Evolutionary conservation across 129 eudicot species (phyloP).

Genomic region (Flaveria sonorensis): DNA sequence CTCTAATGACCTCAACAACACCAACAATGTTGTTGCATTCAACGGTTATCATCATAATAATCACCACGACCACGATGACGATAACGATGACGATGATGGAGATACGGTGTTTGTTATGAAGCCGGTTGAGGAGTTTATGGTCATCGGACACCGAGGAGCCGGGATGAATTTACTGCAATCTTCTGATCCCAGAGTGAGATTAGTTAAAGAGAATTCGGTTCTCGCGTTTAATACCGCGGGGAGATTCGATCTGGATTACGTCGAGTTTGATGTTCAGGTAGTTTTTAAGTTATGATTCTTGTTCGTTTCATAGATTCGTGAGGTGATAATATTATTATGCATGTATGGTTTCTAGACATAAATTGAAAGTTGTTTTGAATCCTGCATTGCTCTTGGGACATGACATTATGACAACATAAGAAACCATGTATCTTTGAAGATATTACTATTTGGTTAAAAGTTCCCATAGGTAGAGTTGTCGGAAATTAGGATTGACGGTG

Average conservation of each 20-base stretch:
- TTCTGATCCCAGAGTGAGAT: slow-evolving; percentile 52
- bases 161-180: slow-evolving; percentile 72
- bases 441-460: neutral
- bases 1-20: slow-evolving; percentile 17
- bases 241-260: slow-evolving; percentile 44
- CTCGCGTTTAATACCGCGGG: slow-evolving; percentile 59
- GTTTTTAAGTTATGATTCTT: neutral
- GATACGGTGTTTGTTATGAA: neutral
- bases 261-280: slow-evolving; percentile 84
- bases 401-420: too few species aligned
- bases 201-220: slow-evolving; percentile 52
- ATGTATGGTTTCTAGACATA: neutral
- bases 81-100: neutral
- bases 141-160: slow-evolving; percentile 68
- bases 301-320: too few species aligned
- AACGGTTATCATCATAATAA: neutral
- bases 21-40: slow-evolving; percentile 11
- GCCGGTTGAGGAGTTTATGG: slow-evolving; percentile 39
- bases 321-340: too few species aligned
- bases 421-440: too few species aligned
- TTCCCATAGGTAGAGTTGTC: slow-evolving; percentile 1
- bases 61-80: neutral
- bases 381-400: too few species aligned
- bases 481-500: slow-evolving; percentile 26
- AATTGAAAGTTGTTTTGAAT: neutral